Evolutionary conservation across 345 rosid genomes (phyloP).

Genomic region (Brassica cretica): DNA sequence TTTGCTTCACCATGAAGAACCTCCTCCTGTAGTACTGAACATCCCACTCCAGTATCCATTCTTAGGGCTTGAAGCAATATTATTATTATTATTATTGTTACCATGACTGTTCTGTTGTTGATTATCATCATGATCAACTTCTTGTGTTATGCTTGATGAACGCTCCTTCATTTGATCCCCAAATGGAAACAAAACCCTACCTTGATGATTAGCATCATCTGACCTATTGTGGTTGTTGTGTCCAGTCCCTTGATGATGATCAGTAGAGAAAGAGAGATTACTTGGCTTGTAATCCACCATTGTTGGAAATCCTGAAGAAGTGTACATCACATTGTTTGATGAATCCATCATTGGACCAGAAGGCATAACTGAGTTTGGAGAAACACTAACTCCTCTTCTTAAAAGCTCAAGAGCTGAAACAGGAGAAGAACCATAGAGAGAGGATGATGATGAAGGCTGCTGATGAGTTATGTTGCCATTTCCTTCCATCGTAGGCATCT

Average conservation of each 20-base stretch:
- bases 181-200: background rate
- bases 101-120: background rate
- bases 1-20: conserved; percentile 1
- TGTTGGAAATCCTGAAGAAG: background rate
- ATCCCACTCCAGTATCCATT: conserved; percentile 3
- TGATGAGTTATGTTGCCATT: background rate
- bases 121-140: background rate
- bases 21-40: background rate
- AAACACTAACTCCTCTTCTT: background rate
- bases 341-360: background rate
- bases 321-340: background rate
- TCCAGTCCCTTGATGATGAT: background rate
- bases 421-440: background rate
- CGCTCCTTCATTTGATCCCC: background rate
- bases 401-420: background rate
- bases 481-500: conserved; percentile 36
- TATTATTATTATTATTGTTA: background rate
- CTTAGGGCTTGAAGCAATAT: background rate
- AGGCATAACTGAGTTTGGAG: background rate
- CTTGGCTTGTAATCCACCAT: background rate
- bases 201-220: background rate
- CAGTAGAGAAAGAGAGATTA: background rate
- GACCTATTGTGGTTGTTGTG: background rate
- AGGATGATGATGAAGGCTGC: background rate
- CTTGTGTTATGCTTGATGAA: background rate